Evolutionary conservation across 2,329 filamentous ascomycete genomes (phyloP).

Genomic region (Amesomyces nigricolor): DNA sequence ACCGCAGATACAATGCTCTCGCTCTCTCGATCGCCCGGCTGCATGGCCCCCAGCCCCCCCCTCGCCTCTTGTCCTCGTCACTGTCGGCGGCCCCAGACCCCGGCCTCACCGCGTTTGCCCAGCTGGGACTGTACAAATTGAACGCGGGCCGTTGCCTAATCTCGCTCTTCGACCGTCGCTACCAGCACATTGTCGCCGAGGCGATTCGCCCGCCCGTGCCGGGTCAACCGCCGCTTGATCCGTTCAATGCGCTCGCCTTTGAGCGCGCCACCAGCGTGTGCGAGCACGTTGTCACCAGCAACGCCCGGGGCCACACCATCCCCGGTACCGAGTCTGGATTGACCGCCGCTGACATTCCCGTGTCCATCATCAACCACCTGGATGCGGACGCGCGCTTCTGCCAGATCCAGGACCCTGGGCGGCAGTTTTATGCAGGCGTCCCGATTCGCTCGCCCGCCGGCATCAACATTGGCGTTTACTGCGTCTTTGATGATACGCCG

Average conservation of each 20-base stretch:
- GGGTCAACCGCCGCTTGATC: too few species aligned
- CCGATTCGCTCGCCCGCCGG: constrained; percentile 37
- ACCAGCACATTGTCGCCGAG: constrained; percentile 48
- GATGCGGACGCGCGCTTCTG: constrained; percentile 29
- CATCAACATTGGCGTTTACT: constrained; percentile 40
- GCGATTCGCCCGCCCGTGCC: constrained; percentile 40
- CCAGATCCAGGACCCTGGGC: constrained; percentile 22
- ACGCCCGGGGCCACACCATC: constrained; percentile 1
- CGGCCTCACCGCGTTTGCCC: constrained; percentile 44
- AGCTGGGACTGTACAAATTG: constrained; percentile 42
- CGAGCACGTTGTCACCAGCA: constrained; percentile 27
- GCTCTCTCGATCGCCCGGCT: constrained; percentile 19
- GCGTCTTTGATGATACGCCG: constrained; percentile 31
- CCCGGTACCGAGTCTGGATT: constrained; percentile 5
- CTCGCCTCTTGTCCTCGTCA: constrained; percentile 13
- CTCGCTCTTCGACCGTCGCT: constrained; percentile 45
- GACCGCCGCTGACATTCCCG: constrained; percentile 26
- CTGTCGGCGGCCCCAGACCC: constrained; percentile 30
- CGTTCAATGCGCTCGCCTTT: constrained; percentile 20
- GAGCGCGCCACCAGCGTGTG: constrained; percentile 30
- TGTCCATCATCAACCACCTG: constrained; percentile 34
- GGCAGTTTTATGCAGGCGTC: constrained; percentile 38
- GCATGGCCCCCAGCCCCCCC: constrained; percentile 4
- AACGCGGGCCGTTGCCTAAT: constrained; percentile 40
- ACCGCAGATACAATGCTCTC: constrained; percentile 23